Evolutionary conservation across 2,329 filamentous ascomycete genomes (phyloP).

Genomic region (Fusarium compactum): DNA sequence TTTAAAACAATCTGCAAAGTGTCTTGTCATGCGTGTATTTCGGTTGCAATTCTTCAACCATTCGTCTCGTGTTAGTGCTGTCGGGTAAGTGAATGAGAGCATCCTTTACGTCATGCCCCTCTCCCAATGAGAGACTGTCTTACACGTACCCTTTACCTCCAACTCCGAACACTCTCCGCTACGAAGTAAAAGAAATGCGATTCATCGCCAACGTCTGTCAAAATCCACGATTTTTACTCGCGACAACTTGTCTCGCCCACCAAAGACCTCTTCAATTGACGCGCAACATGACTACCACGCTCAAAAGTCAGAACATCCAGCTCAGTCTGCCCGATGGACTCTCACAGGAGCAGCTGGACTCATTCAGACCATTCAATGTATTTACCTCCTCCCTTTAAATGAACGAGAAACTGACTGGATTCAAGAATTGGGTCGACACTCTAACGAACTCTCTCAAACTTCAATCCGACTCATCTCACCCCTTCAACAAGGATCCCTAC

Average conservation of each 20-base stretch:
- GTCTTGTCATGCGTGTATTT: not conserved
- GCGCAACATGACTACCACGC: slow-evolving; percentile 42
- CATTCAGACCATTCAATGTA: slow-evolving; percentile 65
- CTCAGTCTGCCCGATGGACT: slow-evolving; percentile 61
- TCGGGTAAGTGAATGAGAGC: not conserved
- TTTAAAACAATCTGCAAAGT: fast-evolving
- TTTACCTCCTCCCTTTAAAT: fast-evolving
- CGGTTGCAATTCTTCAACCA: not conserved
- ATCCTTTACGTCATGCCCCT: slow-evolving; percentile 23
- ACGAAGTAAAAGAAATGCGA: slow-evolving; percentile 28
- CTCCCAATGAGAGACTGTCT: not conserved
- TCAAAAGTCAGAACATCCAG: slow-evolving; percentile 50
- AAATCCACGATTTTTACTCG: slow-evolving; percentile 4
- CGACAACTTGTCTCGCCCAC: slow-evolving; percentile 2
- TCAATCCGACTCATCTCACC: slow-evolving; percentile 59
- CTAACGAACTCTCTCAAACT: slow-evolving; percentile 61
- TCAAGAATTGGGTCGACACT: slow-evolving; percentile 63
- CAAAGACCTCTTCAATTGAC: not conserved
- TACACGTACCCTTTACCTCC: not conserved
- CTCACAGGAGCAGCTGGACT: slow-evolving; percentile 57
- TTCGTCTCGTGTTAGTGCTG: not conserved
- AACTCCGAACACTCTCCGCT: not conserved
- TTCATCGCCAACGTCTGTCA: slow-evolving; percentile 1
- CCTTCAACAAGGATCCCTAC: slow-evolving; percentile 68
- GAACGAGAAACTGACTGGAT: not conserved